Conservation (phyloP, 805 yeast species). For the Saccharomyces eubayanus region DNA sequence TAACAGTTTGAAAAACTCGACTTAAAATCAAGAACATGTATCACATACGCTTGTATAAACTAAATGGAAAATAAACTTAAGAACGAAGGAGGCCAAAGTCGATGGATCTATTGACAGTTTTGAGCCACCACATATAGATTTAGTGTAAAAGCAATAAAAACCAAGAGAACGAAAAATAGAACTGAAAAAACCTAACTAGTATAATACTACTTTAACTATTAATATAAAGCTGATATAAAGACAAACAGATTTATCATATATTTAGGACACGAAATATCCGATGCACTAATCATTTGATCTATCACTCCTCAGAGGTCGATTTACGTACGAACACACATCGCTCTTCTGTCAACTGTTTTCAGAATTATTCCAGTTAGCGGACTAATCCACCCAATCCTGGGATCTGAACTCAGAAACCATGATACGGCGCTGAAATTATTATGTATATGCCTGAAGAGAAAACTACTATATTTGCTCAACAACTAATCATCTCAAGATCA, state of each 20-base stretch:
- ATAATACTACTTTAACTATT: not conserved
- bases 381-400: not conserved
- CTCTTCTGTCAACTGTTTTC: not conserved
- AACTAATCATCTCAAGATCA: not conserved
- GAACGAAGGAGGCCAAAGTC: not conserved
- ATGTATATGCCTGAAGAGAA: not conserved
- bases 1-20: conserved; percentile 74
- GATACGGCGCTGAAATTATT: not conserved
- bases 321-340: not conserved
- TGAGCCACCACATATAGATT: not conserved
- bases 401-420: not conserved
- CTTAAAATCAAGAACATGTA: conserved; percentile 19
- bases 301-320: not conserved
- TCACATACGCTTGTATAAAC: not conserved
- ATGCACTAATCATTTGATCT: not conserved
- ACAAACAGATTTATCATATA: not conserved
- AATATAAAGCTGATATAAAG: not conserved
- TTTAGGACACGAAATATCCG: not conserved
- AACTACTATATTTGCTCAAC: not conserved
- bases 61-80: not conserved
- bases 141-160: not conserved
- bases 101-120: not conserved
- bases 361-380: not conserved
- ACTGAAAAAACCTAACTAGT: not conserved
- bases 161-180: not conserved